phyloP scores from a whole-genome alignment of 2,329 filamentous ascomycete species.

The Sclerotinia subarctica region DNA sequence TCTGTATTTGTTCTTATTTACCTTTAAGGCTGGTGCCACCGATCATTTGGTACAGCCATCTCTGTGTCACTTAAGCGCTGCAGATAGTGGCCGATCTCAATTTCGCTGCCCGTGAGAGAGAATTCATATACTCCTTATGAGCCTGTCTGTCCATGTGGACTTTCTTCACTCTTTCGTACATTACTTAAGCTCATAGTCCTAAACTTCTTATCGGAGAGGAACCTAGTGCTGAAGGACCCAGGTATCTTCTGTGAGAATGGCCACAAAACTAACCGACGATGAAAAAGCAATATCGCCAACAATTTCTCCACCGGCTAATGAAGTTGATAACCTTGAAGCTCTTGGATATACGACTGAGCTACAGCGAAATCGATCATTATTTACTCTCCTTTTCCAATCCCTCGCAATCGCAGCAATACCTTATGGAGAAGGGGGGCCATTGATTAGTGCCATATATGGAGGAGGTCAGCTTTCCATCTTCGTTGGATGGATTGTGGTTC shows the following conservation, averaged over 20 bases:
- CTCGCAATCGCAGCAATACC: slow-evolving; percentile 60
- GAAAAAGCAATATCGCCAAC: slow-evolving; percentile 21
- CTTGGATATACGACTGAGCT: slow-evolving; percentile 59
- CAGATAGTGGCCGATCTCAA: not conserved
- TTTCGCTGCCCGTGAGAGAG: not conserved
- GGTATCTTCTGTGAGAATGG: not conserved
- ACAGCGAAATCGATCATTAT: slow-evolving; percentile 55
- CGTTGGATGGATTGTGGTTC: slow-evolving; percentile 54
- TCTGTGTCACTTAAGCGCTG: not conserved
- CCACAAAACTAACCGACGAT: not conserved
- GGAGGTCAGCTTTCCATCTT: slow-evolving; percentile 54
- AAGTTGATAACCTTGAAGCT: slow-evolving; percentile 30
- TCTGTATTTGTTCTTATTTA: slow-evolving; percentile 7
- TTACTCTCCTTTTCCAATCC: slow-evolving; percentile 59
- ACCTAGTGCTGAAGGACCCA: not conserved
- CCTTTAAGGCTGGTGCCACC: not conserved
- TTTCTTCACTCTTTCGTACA: not conserved
- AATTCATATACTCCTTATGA: not conserved
- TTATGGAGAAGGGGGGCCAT: slow-evolving; percentile 44
- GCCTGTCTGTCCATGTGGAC: not conserved
- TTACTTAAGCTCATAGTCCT: not conserved
- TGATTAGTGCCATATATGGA: slow-evolving; percentile 37
- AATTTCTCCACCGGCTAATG: slow-evolving; percentile 22
- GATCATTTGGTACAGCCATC: not conserved
- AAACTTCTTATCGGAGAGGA: not conserved